phyloP scores from a whole-genome alignment of 106 monocot species.

The Allium fistulosum region DNA sequence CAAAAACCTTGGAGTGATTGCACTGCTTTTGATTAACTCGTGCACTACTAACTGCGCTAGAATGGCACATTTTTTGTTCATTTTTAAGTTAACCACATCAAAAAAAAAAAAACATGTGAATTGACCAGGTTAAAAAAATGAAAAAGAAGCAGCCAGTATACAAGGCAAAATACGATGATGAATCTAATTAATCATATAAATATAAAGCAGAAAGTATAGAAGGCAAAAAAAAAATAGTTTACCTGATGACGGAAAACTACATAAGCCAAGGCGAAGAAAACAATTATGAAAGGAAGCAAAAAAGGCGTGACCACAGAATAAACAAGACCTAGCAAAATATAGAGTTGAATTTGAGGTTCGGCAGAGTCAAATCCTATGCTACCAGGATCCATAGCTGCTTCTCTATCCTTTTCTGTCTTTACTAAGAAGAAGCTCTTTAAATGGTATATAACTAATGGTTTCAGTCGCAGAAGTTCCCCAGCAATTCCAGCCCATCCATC shows the following conservation, averaged over 20 bases:
- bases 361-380: conserved; percentile 50
- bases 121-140: too few relatives aligned
- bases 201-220: too few relatives aligned
- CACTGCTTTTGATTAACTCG: too few relatives aligned
- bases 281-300: conserved; percentile 65
- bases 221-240: background rate
- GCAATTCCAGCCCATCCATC: conserved; percentile 86
- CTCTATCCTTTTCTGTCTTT: conserved; percentile 80
- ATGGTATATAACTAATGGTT: conserved; percentile 60
- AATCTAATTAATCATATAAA: too few relatives aligned
- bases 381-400: conserved; percentile 74
- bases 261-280: conserved; percentile 64
- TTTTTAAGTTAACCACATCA: too few relatives aligned
- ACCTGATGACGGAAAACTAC: conserved; percentile 79
- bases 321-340: conserved; percentile 79
- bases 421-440: conserved; percentile 72
- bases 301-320: conserved; percentile 69
- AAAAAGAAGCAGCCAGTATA: too few relatives aligned
- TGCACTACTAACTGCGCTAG: too few relatives aligned
- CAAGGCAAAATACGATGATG: too few relatives aligned
- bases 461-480: conserved; percentile 61
- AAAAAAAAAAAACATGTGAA: too few relatives aligned
- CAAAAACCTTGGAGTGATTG: too few relatives aligned
- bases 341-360: conserved; percentile 69
- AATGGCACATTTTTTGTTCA: too few relatives aligned